Base-by-base conservation (phyloP, 768 basidiomycete genomes). In the Hemileccinum impolitum region DNA sequence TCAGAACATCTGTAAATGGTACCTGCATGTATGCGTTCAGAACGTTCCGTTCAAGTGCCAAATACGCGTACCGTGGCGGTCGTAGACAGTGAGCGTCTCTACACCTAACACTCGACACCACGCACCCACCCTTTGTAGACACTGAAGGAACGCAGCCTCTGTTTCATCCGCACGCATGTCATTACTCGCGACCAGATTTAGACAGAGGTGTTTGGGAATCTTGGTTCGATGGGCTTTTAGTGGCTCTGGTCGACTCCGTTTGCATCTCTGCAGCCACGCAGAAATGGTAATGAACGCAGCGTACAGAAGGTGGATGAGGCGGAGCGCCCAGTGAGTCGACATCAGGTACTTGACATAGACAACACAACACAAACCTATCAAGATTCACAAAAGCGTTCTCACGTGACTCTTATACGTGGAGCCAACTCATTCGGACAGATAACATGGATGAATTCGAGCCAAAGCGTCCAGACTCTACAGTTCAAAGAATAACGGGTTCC, bases 91-190 rank as follows among this genome's bases (percentile, higher is more conserved):
- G 40, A 92, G 70, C 43, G 76, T 75, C 52, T 71, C 67, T 42
- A 91, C 80, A 13, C 87, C 86, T 28, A 72, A 68, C n/a, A 56
- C 63, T 46, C 73, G 75, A 68, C 85, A 90, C 84, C 85, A 91
- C 10, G 64, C 64, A 9, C 77, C 76, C 12, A 75, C 75, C 39
- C 71, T 72, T 43, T 77, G 65, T 10, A 85, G 71, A 54, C 77
- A 82, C 54, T 81, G 72, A 15, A 82, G 64, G 43, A 88, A 64
- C 32, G 65, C 69, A 17, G 64, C 63, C 48, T 75, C 74, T 3
- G 71, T 64, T 25, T 65, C 63, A 18, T 73, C 69, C 3, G 47
- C 48, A 35, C 71, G 58, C n/a, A 63, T 58, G 8, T 64, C 61
- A 17, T 73, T 56, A 47, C 77, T 70, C n/a, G 74, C 64, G 12